Evolutionary conservation across 1,284 basidiomycete species (phyloP).

Genomic region (Boletus sp.): DNA sequence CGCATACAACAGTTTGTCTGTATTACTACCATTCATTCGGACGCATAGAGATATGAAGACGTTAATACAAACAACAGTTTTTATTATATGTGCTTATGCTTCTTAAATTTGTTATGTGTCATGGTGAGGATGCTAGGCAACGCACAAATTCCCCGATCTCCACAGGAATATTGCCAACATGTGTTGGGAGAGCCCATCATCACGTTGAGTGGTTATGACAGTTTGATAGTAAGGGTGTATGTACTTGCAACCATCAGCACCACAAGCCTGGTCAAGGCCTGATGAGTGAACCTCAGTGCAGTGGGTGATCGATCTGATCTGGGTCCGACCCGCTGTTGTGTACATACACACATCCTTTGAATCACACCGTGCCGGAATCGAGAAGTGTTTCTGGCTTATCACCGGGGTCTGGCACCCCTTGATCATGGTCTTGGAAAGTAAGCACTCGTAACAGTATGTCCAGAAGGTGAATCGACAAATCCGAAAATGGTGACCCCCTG

Average conservation of each 20-base stretch:
- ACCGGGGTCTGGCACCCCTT: neutral
- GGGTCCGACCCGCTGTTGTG: no score
- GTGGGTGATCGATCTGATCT: no score
- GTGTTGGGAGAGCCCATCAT: neutral
- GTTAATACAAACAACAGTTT: neutral
- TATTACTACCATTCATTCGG: constrained; percentile 23
- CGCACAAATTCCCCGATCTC: neutral
- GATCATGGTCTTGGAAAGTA: no score
- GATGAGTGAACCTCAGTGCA: neutral
- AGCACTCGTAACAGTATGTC: no score
- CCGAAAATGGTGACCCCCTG: neutral
- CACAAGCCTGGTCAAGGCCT: neutral
- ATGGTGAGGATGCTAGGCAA: neutral
- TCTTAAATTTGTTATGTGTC: neutral
- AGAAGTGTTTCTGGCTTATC: neutral
- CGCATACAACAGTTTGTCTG: constrained; percentile 19
- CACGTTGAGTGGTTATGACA: neutral
- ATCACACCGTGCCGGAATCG: neutral
- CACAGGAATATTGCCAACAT: constrained; percentile 2
- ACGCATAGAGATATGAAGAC: constrained; percentile 22
- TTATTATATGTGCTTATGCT: neutral
- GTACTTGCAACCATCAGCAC: neutral
- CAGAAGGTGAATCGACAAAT: neutral
- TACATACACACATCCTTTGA: neutral
- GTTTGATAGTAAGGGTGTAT: neutral